Base-by-base conservation (phyloP, 441 rosid genomes). In the Cnidoscolus chayamansa region DNA sequence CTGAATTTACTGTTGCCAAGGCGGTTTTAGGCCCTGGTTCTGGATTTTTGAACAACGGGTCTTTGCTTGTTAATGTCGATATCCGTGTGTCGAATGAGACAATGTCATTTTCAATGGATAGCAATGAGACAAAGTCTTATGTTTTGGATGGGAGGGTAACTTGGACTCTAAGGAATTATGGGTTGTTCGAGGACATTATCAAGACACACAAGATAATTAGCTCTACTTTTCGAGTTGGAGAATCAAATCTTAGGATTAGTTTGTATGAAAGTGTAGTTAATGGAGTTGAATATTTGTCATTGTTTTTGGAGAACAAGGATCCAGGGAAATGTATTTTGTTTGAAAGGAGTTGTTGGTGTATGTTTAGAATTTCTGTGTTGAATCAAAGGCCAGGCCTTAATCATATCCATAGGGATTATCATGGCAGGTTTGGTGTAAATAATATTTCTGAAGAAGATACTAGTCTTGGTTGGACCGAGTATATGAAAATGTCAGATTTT, bases 231-330 rank as follows among this genome's bases (percentile, higher is more conserved):
- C 97, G 85, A 0, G 96, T 90, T 12, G 93, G 96, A 3, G 97
- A 92, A 61, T 86, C 91, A 79, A 86, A 86, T 83, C 40, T 87
- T 49, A 82, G 97, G 83, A 86, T 90, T 67, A 87, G 88, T 81
- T 89, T 90, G 77, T 85, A 85, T 7, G 85, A 47, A 88, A 91
- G 72, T 79, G 13, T 86, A 3, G 93, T 92, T 72, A 85, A 85
- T 17, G 85, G 86, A 43, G 85, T 82, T 12, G 97, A 92, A 40
- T 84, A 85, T 68, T 58, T 92, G 53, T 92, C 97, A 7, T 9
- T 93, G 97, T 93, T 94, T 80, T 80, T 95, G 87, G 99, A 93
- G 87, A 93, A 97, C 79, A 95, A 93, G 83, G 98, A 95, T 54
- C 90, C 96, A 0, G 98, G 89, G 25, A 88, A 89, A 88, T 0